These are phyloP conservation scores for Neofusicoccum laricinum DNA, from an alignment of 2,329 filamentous ascomycete genomes.

Conservation along the genomic window DNA sequence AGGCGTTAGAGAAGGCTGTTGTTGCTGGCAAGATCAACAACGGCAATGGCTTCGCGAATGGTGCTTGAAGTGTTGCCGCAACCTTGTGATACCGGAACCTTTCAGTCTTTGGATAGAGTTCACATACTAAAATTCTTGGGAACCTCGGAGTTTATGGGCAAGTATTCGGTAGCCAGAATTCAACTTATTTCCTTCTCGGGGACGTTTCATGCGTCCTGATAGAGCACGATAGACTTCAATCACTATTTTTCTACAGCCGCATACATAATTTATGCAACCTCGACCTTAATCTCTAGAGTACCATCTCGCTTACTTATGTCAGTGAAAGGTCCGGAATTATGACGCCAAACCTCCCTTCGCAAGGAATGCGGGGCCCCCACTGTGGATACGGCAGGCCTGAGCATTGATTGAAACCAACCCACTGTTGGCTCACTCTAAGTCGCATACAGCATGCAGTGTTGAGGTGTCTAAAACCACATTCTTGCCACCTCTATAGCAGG, in stretches of 20 bases:
- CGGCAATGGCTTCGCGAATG: constrained; percentile 21
- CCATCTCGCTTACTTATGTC: too few relatives aligned
- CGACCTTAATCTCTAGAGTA: too few relatives aligned
- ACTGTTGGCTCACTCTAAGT: too few relatives aligned
- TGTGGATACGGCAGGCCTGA: too few relatives aligned
- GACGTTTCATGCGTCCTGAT: background rate
- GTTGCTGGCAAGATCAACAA: constrained; percentile 48
- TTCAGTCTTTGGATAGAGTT: background rate
- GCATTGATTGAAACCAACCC: too few relatives aligned
- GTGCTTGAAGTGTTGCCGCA: constrained; percentile 3
- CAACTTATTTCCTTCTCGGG: background rate
- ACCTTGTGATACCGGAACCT: background rate
- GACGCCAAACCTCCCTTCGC: too few relatives aligned
- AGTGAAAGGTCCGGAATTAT: too few relatives aligned
- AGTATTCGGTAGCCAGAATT: background rate
- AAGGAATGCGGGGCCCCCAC: too few relatives aligned
- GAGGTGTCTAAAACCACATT: background rate
- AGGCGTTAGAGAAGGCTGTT: constrained; percentile 77
- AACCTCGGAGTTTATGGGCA: background rate
- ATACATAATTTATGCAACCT: background rate
- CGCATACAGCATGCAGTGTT: too few relatives aligned
- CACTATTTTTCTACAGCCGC: background rate
- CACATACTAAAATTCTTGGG: background rate
- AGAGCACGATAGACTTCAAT: background rate
- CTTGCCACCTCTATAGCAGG: too few relatives aligned